Base-by-base conservation (phyloP, 805 yeast genomes). In the Spencermartinsiella europaea region DNA sequence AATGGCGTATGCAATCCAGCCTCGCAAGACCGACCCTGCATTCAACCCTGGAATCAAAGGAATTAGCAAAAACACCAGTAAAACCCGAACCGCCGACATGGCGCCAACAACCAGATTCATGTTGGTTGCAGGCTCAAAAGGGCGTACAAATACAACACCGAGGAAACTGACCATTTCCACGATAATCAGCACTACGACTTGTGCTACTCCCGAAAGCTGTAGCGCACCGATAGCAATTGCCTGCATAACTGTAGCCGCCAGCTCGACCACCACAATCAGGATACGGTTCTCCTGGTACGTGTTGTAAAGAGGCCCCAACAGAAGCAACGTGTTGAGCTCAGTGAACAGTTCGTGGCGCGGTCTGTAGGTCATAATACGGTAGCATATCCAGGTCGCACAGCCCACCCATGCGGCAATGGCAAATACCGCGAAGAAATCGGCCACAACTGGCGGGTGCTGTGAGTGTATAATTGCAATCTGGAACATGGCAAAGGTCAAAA, bases 151-250 rank as follows among this genome's bases (percentile, higher is more conserved):
- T 35, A 46, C 36, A 10, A 61, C 33, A 4, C 54, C 48, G 8
- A 54, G 31, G 19, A 61, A 47, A 31, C 44, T 49, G 19, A 48
- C 47, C 20, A 60, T 42, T 42, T 65, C 70, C 8, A 54, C 27
- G 8, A 58, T 42, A 3, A 64, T 62, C 20, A 66, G 52, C 2
- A 65, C 31, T 0, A 55, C 47, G n/a, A 65, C 47, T 44, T 65
- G 69, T 1, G 70, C 68, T 4, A 59, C 45, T 5, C 69, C 70
- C 1, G 66, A 60, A 4, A 42, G 40, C 43, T 65, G 68, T 5
- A 59, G 40, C 2, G 56, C 65, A 1, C 69, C 69, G 38, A 66
- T 44, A 2, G 59, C 47, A 20, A 66, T 21, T 4, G 67, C 68
- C 15, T 64, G 58, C 10, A 58, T 25, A 20, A 63, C 47, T n/a